phyloP scores from a whole-genome alignment of 768 basidiomycete species.

The Pleurotus salmoneostramineus region DNA sequence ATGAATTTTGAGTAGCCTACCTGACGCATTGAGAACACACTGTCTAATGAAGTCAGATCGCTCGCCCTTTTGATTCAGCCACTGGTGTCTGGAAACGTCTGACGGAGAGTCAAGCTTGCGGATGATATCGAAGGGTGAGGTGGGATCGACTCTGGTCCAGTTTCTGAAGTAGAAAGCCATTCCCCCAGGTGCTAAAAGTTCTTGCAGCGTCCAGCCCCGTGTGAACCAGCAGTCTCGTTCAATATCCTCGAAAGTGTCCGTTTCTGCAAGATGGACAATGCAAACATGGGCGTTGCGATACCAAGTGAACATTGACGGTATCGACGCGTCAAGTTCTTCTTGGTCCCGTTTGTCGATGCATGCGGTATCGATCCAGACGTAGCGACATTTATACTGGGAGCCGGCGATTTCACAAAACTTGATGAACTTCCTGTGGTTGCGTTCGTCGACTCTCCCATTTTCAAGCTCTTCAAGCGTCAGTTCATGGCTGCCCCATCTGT shows the following conservation, averaged over 20 bases:
- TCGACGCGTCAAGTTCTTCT: not conserved
- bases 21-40: too few relatives aligned
- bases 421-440: not conserved
- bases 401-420: not conserved
- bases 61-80: too few relatives aligned
- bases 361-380: not conserved
- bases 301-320: not conserved
- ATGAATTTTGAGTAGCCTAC: not conserved
- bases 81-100: too few relatives aligned
- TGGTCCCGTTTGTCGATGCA: not conserved
- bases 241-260: not conserved
- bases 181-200: not conserved
- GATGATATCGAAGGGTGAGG: too few relatives aligned
- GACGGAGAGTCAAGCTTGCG: not conserved
- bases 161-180: not conserved
- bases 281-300: not conserved
- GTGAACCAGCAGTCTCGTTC: not conserved
- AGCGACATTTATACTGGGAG: not conserved
- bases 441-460: not conserved
- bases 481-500: not conserved
- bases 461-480: not conserved
- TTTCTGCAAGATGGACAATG: not conserved
- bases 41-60: too few relatives aligned
- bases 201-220: not conserved
- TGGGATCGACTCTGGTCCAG: not conserved